phyloP scores from a whole-genome alignment of 2,329 filamentous ascomycete genomes.

The Claviceps sp. region DNA sequence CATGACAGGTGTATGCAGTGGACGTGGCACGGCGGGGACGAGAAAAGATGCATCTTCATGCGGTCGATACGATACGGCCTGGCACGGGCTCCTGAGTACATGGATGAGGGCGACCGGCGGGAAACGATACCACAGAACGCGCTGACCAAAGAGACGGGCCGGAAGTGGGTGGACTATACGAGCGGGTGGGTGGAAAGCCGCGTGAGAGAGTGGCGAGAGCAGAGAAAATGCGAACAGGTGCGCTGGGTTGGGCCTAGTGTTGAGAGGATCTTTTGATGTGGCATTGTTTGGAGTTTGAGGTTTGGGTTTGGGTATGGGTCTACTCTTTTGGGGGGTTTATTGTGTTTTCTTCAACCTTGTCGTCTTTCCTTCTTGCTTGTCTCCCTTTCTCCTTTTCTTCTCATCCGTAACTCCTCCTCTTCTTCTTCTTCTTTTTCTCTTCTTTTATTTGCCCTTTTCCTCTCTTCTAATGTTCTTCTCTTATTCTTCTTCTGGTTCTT shows the following conservation, averaged over 20 bases:
- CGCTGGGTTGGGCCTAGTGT: conserved; percentile 20
- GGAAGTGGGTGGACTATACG: conserved; percentile 17
- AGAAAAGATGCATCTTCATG: conserved; percentile 16
- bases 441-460: too few relatives aligned
- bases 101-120: conserved; percentile 13
- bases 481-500: too few relatives aligned
- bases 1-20: conserved; percentile 16
- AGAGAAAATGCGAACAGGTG: conserved; percentile 15
- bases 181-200: conserved; percentile 16
- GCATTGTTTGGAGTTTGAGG: background rate
- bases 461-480: too few relatives aligned
- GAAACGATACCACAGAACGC: conserved; percentile 9
- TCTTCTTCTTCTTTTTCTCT: too few relatives aligned
- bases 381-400: too few relatives aligned
- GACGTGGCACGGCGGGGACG: conserved; percentile 19
- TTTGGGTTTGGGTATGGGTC: too few relatives aligned
- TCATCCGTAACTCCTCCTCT: too few relatives aligned
- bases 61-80: conserved; percentile 16
- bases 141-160: conserved; percentile 7
- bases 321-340: too few relatives aligned
- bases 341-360: too few relatives aligned
- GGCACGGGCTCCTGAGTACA: conserved; percentile 10
- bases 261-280: conserved; percentile 1
- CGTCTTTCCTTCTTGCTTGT: too few relatives aligned
- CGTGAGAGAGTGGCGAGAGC: conserved; percentile 14